phyloP scores from a whole-genome alignment of 768 basidiomycete genomes.

The Lactifluus echinatus region DNA sequence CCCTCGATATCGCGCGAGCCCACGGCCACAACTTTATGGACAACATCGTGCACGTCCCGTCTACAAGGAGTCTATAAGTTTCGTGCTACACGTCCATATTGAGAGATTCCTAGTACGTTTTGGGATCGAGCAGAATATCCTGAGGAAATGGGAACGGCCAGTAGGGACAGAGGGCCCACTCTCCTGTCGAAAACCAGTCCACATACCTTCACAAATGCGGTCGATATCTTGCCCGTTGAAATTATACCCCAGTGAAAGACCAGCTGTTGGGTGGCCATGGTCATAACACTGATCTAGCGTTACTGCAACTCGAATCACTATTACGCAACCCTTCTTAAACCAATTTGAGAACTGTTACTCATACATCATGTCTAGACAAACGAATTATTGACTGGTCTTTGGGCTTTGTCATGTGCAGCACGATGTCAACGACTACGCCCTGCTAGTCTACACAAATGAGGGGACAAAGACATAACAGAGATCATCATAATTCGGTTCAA shows the following conservation, averaged over 20 bases:
- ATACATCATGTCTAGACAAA: neutral
- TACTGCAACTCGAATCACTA: neutral
- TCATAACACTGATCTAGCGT: neutral
- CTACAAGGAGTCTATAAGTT: conserved; percentile 28
- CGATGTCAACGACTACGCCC: neutral
- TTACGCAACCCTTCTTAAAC: no score
- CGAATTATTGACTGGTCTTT: neutral
- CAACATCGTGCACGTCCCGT: conserved; percentile 56
- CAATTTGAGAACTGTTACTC: no score
- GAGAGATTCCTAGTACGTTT: conserved; percentile 42
- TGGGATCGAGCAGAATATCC: conserved; percentile 72
- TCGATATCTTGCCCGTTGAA: conserved; percentile 69
- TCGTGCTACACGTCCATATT: neutral
- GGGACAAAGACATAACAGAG: neutral
- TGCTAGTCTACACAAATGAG: no score
- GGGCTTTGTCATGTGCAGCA: neutral
- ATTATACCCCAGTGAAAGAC: conserved; percentile 80
- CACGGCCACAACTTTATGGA: conserved; percentile 62
- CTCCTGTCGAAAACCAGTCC: neutral
- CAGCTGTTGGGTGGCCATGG: conserved; percentile 26
- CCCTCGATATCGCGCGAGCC: conserved; percentile 67
- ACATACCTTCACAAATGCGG: conserved; percentile 55
- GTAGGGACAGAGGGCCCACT: neutral
- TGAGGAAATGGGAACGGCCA: conserved; percentile 26
- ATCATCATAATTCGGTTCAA: neutral